A percentile compares a stretch with the other conserved stretches of the same genome.
These are phyloP conservation scores for Lophiotrema nucula DNA, from an alignment of 495 filamentous ascomycete genomes.

Conservation along the genomic window DNA sequence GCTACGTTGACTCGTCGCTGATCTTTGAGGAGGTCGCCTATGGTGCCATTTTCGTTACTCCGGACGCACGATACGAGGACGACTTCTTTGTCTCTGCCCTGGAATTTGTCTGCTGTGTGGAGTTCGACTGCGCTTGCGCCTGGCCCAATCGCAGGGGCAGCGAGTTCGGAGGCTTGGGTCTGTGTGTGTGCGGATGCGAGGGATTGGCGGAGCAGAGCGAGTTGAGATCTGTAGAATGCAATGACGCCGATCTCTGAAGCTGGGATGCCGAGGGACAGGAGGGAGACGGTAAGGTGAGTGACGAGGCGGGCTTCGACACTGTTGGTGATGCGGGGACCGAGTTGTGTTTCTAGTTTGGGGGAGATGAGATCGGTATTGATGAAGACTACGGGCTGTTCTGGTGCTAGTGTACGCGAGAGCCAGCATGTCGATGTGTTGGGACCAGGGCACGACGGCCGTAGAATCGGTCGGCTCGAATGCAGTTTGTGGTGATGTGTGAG, in stretches of 20 bases:
- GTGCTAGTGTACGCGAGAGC: slow-evolving; percentile 73
- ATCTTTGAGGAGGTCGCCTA: slow-evolving; percentile 88
- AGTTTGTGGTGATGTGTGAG: slow-evolving; percentile 49
- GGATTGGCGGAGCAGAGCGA: slow-evolving; percentile 54
- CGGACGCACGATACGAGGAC: slow-evolving; percentile 83
- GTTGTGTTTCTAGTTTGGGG: slow-evolving; percentile 59
- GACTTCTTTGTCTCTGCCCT: slow-evolving; percentile 92
- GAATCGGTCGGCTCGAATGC: slow-evolving; percentile 22
- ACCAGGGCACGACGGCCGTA: slow-evolving; percentile 51
- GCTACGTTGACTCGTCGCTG: slow-evolving; percentile 95
- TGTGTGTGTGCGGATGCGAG: slow-evolving; percentile 21
- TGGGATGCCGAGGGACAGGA: slow-evolving; percentile 72
- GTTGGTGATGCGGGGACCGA: slow-evolving; percentile 84
- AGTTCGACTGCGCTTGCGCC: slow-evolving; percentile 65
- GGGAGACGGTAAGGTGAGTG: slow-evolving; percentile 71
- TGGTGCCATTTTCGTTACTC: slow-evolving; percentile 71
- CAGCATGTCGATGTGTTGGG: slow-evolving; percentile 62
- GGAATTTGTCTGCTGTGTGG: slow-evolving; percentile 94
- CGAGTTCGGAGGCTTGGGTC: slow-evolving; percentile 17
- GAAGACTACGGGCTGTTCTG: slow-evolving; percentile 71
- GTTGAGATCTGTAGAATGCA: slow-evolving; percentile 95
- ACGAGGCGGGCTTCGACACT: slow-evolving; percentile 71
- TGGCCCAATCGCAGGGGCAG: slow-evolving; percentile 24
- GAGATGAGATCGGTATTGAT: slow-evolving; percentile 80
- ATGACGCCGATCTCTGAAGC: slow-evolving; percentile 87